These are phyloP conservation scores for Pythium myriotylum DNA, from an alignment of 352 stramenopile species.

Conservation along the genomic window DNA sequence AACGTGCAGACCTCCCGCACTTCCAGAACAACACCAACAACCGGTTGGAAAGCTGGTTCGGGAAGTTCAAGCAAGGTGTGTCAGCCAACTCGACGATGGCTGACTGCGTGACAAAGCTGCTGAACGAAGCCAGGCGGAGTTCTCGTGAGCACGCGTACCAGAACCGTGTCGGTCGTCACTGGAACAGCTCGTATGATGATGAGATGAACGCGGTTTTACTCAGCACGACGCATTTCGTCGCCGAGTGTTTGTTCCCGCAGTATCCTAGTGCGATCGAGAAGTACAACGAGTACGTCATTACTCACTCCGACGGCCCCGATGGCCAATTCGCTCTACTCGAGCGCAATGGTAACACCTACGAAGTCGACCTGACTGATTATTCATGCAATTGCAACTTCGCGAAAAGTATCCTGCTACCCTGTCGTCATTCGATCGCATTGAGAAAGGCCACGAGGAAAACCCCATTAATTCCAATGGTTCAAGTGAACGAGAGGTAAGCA, in stretches of 20 bases:
- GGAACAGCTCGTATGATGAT: too few species aligned
- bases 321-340: too few species aligned
- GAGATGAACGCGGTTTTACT: too few species aligned
- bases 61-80: conserved; percentile 25
- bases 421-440: not conserved
- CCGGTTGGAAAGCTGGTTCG: conserved; percentile 33
- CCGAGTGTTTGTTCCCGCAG: too few species aligned
- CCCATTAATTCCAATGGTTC: not conserved
- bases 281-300: too few species aligned
- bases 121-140: not conserved
- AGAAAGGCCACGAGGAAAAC: not conserved
- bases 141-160: not conserved
- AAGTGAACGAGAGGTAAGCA: not conserved
- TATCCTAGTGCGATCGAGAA: too few species aligned
- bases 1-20: conserved; percentile 14
- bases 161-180: not conserved
- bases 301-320: too few species aligned
- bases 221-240: too few species aligned
- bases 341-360: too few species aligned
- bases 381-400: too few species aligned
- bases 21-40: conserved; percentile 41
- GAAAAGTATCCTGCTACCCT: conserved; percentile 4
- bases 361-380: too few species aligned
- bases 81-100: not conserved
- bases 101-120: not conserved